Percentiles rank a stretch among this genome's conserved stretches.
phyloP scores from a whole-genome alignment of 805 yeast species.

The Candida quercuum region DNA sequence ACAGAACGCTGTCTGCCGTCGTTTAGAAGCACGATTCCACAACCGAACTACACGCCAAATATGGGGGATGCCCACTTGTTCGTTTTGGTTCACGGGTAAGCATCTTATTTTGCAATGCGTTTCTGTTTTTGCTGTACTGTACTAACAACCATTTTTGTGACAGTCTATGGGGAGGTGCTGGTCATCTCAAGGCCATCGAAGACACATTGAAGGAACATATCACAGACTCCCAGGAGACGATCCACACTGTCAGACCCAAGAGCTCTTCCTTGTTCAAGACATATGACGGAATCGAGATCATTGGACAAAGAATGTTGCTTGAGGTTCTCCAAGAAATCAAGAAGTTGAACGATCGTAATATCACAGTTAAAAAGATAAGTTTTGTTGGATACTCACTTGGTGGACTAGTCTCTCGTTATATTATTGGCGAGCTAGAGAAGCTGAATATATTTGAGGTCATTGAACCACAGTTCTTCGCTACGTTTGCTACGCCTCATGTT shows the following conservation, averaged over 20 bases:
- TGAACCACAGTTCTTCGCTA: conserved; percentile 56
- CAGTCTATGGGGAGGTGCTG: conserved; percentile 60
- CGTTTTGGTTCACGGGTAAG: conserved; percentile 70
- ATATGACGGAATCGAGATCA: conserved; percentile 76
- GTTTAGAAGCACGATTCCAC: too few relatives aligned
- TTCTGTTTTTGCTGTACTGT: background rate
- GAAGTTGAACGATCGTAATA: conserved; percentile 25
- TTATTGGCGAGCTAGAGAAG: conserved; percentile 64
- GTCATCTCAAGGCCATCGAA: conserved; percentile 47
- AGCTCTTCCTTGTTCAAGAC: conserved; percentile 70
- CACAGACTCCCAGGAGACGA: conserved; percentile 36
- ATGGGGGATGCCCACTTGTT: conserved; percentile 46
- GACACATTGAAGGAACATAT: conserved; percentile 34
- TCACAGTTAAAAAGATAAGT: conserved; percentile 48
- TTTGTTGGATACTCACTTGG: conserved; percentile 88
- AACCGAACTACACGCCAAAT: too few relatives aligned
- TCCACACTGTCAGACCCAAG: conserved; percentile 43
- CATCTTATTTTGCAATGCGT: conserved; percentile 7
- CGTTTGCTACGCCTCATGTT: conserved; percentile 79
- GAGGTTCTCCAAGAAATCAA: conserved; percentile 51
- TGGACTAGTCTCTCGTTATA: conserved; percentile 77
- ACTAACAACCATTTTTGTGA: background rate
- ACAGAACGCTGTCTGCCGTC: too few relatives aligned
- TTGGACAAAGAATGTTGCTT: conserved; percentile 63
- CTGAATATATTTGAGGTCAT: conserved; percentile 49